Conservation (phyloP, 2,329 filamentous ascomycete genomes). For the Neobulgaria alba region DNA sequence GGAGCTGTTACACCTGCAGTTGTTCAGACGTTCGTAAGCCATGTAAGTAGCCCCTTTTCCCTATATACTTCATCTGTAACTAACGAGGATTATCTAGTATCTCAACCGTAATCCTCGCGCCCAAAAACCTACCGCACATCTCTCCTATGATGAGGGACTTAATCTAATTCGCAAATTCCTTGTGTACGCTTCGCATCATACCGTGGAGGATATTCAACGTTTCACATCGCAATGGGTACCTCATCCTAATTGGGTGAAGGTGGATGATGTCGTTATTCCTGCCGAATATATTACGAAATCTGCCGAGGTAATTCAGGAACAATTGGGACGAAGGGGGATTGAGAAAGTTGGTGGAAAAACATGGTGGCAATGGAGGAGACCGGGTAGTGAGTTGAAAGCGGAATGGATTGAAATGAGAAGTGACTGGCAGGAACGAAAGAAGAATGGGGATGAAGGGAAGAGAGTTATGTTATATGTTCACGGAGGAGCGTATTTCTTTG, state of each 20-base stretch:
- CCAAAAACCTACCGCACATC: conserved; percentile 77
- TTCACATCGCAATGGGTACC: conserved; percentile 93
- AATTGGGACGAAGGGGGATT: conserved; percentile 72
- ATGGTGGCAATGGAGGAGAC: conserved; percentile 85
- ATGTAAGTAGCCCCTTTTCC: conserved; percentile 47
- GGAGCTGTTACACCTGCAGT: conserved; percentile 82
- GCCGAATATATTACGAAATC: conserved; percentile 55
- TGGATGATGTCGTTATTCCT: conserved; percentile 59
- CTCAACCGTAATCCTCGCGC: conserved; percentile 67
- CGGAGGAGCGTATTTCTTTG: conserved; percentile 92
- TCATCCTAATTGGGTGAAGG: conserved; percentile 77
- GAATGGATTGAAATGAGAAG: conserved; percentile 97
- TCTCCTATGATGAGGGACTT: conserved; percentile 91
- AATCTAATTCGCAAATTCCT: conserved; percentile 83
- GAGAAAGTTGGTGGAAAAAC: conserved; percentile 68
- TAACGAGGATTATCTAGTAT: conserved; percentile 50
- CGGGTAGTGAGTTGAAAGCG: conserved; percentile 57
- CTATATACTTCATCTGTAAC: conserved; percentile 1
- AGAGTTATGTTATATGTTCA: conserved; percentile 91
- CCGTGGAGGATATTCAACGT: conserved; percentile 84
- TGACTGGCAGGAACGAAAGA: conserved; percentile 66
- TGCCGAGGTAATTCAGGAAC: conserved; percentile 57
- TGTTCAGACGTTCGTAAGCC: conserved; percentile 75
- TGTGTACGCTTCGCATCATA: conserved; percentile 74
- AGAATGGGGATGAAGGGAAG: conserved; percentile 48